A percentile compares a stretch with the other conserved stretches of the same genome.
phyloP scores from a whole-genome alignment of 2,329 filamentous ascomycete species.

The Pestalotiopsis sp. region DNA sequence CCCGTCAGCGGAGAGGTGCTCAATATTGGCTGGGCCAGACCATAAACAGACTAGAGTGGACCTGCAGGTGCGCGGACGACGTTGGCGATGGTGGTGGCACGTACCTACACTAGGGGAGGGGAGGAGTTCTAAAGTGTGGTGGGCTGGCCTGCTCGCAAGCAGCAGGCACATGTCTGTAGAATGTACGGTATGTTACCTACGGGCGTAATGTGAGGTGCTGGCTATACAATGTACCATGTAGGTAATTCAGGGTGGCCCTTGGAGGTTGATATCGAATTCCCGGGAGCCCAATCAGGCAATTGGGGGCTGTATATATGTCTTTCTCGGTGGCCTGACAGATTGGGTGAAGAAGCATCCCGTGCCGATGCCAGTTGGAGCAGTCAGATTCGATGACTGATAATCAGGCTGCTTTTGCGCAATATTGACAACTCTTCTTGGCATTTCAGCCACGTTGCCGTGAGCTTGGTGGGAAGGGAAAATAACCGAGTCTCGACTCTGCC shows the following conservation, averaged over 20 bases:
- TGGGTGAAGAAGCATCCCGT: too few relatives aligned
- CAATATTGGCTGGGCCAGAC: conserved; percentile 7
- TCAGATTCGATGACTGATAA: not conserved
- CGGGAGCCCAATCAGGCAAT: conserved; percentile 11
- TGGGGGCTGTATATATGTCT: conserved; percentile 12
- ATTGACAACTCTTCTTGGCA: not conserved
- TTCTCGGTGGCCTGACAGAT: not conserved
- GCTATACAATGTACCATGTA: not conserved
- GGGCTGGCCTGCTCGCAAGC: not conserved
- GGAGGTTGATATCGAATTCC: conserved; percentile 14
- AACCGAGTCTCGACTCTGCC: not conserved
- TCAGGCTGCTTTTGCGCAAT: not conserved
- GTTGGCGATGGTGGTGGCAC: not conserved
- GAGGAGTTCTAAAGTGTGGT: not conserved
- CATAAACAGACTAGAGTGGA: not conserved
- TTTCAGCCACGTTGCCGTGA: not conserved
- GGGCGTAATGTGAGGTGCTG: too few relatives aligned
- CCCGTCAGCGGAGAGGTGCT: not conserved
- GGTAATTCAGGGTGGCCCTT: conserved; percentile 1
- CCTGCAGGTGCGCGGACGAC: not conserved
- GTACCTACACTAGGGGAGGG: not conserved
- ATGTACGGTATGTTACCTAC: too few relatives aligned
- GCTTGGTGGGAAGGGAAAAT: not conserved
- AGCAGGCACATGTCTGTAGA: too few relatives aligned
- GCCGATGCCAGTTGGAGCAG: not conserved